Conservation (phyloP, 352 stramenopile genomes). For the Bremia lactucae region DNA sequence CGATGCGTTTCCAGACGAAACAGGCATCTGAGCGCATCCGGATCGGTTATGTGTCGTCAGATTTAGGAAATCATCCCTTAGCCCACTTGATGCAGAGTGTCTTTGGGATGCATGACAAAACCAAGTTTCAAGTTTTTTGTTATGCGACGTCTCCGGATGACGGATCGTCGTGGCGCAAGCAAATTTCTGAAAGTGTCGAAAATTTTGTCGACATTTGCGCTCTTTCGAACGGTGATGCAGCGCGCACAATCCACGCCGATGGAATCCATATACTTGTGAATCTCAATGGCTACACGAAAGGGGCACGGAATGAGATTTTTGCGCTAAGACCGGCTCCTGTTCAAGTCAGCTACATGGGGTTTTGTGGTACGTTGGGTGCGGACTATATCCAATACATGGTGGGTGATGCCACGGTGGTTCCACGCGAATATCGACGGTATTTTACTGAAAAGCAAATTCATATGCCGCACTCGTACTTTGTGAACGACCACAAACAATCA, state of each 20-base stretch:
- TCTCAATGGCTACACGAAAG: conserved; percentile 91
- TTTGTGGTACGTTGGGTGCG: conserved; percentile 84
- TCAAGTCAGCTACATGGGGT: conserved; percentile 87
- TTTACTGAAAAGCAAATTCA: conserved; percentile 87
- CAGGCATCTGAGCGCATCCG: conserved; percentile 53
- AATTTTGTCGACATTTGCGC: conserved; percentile 81
- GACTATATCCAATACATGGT: conserved; percentile 92
- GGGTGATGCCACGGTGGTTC: conserved; percentile 72
- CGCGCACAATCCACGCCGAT: conserved; percentile 73
- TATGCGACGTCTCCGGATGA: conserved; percentile 80
- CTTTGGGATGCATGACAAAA: conserved; percentile 84
- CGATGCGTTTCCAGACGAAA: conserved; percentile 63
- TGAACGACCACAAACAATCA: conserved; percentile 89
- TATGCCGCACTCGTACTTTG: conserved; percentile 89
- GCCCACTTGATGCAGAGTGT: conserved; percentile 87
- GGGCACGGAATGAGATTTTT: conserved; percentile 88
- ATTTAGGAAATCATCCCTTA: conserved; percentile 88
- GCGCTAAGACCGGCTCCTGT: conserved; percentile 83
- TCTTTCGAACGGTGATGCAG: conserved; percentile 53
- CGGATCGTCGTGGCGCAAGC: conserved; percentile 66
- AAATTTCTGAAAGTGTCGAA: conserved; percentile 79
- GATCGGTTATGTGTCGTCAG: conserved; percentile 85
- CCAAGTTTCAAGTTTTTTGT: conserved; percentile 85
- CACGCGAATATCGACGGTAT: conserved; percentile 39
- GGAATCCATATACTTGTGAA: conserved; percentile 88